Conservation (phyloP, 768 basidiomycete genomes). For the Pisolithus tinctorius region DNA sequence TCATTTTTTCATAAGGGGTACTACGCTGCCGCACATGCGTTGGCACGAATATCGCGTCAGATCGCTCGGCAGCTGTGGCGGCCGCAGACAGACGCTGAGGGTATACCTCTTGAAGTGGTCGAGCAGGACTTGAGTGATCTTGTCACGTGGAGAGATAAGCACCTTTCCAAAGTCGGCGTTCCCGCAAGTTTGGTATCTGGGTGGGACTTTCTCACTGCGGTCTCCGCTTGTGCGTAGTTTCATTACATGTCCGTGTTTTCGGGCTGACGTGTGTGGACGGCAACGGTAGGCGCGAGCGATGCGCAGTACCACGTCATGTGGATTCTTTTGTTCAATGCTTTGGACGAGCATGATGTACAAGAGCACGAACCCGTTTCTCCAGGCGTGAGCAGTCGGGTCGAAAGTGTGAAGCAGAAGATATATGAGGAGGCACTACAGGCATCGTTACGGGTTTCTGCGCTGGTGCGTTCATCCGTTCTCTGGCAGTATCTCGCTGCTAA, state of each 20-base stretch:
- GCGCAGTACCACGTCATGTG: slow-evolving; percentile 91
- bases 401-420: slow-evolving; percentile 60
- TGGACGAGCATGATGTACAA: slow-evolving; percentile 80
- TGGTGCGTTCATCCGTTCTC: slow-evolving; percentile 40
- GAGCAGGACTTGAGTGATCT: slow-evolving; percentile 49
- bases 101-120: slow-evolving; percentile 66
- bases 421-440: slow-evolving; percentile 80
- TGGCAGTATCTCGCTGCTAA: neutral
- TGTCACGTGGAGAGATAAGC: slow-evolving; percentile 67
- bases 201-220: slow-evolving; percentile 87
- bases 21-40: slow-evolving; percentile 73
- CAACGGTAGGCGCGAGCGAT: slow-evolving; percentile 61
- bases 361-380: slow-evolving; percentile 36
- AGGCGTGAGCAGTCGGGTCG: slow-evolving; percentile 50
- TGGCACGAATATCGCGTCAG: slow-evolving; percentile 77
- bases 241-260: neutral
- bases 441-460: slow-evolving; percentile 81
- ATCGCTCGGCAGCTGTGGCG: slow-evolving; percentile 80
- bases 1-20: slow-evolving; percentile 52
- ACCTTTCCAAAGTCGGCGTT: slow-evolving; percentile 75
- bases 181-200: slow-evolving; percentile 76
- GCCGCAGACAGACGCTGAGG: slow-evolving; percentile 68
- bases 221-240: slow-evolving; percentile 46
- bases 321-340: slow-evolving; percentile 74
- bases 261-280: neutral